These are phyloP conservation scores for Fusarium devonianum DNA, from an alignment of 2,329 filamentous ascomycete species.

Conservation along the genomic window DNA sequence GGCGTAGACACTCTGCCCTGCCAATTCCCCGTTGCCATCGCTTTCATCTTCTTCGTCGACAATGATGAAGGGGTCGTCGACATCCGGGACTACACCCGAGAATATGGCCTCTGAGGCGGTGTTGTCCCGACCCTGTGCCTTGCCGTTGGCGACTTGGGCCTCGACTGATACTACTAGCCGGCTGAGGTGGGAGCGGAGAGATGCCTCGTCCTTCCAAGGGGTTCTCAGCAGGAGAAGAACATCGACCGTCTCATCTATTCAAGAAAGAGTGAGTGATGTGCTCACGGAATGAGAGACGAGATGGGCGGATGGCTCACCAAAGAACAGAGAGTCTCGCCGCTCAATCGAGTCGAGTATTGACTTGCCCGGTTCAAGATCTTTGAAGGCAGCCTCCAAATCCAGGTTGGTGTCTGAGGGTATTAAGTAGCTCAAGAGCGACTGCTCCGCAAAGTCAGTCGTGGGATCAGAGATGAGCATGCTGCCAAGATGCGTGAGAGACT, in stretches of 20 bases:
- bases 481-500: constrained; percentile 34
- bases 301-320: constrained; percentile 66
- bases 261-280: constrained; percentile 22
- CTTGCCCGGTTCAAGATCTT: constrained; percentile 51
- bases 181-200: constrained; percentile 65
- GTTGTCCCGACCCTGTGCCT: constrained; percentile 55
- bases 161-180: constrained; percentile 73
- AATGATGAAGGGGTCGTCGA: constrained; percentile 59
- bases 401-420: constrained; percentile 65
- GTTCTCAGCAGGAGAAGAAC: constrained; percentile 74
- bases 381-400: constrained; percentile 60
- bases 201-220: constrained; percentile 63
- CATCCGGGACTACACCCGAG: constrained; percentile 58
- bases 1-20: constrained; percentile 56
- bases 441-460: constrained; percentile 57
- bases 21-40: constrained; percentile 26
- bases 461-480: constrained; percentile 38
- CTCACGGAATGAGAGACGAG: constrained; percentile 52
- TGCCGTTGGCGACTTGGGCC: constrained; percentile 68
- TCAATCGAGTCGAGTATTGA: constrained; percentile 64
- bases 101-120: constrained; percentile 67
- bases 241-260: constrained; percentile 75
- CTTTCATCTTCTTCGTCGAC: constrained; percentile 50
- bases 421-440: constrained; percentile 66
- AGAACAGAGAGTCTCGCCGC: constrained; percentile 71